Percentiles rank a stretch among this genome's conserved stretches.
These are phyloP conservation scores for Coemansia sp. DNA, from an alignment of 192 early-diverging fungal genomes.

Conservation along the genomic window DNA sequence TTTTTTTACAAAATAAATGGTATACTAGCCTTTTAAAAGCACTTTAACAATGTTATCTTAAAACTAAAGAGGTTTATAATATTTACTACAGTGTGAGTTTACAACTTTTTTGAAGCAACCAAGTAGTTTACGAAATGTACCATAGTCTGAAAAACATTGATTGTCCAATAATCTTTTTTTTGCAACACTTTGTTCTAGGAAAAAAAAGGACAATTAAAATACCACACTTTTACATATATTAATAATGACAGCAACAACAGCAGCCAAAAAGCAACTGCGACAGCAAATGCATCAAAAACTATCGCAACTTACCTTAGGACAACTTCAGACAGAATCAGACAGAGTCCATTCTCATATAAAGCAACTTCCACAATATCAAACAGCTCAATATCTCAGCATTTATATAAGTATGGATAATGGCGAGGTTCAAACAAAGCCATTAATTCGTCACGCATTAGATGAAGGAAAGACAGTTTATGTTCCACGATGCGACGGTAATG, in stretches of 20 bases:
- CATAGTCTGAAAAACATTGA: too few relatives aligned
- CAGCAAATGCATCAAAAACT: constrained; percentile 27
- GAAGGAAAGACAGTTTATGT: constrained; percentile 40
- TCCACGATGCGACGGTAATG: constrained; percentile 18
- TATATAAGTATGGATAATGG: constrained; percentile 33
- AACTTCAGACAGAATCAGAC: constrained; percentile 14
- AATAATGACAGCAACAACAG: neutral
- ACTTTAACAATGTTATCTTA: too few relatives aligned
- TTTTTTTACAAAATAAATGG: too few relatives aligned
- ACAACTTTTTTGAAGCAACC: too few relatives aligned
- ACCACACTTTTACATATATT: neutral
- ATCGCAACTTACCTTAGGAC: neutral
- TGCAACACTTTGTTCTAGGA: neutral
- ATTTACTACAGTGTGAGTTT: too few relatives aligned
- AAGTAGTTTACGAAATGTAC: too few relatives aligned
- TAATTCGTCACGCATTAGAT: constrained; percentile 13
- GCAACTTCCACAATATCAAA: constrained; percentile 6
- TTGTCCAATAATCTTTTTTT: too few relatives aligned
- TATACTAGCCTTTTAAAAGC: too few relatives aligned
- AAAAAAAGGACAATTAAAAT: neutral
- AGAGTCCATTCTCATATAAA: constrained; percentile 11
- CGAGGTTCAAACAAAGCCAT: constrained; percentile 31
- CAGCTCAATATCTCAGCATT: constrained; percentile 33
- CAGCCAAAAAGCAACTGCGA: constrained; percentile 33
- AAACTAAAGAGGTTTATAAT: too few relatives aligned